phyloP scores from a whole-genome alignment of 106 monocot species.

The Narthecium ossifragum region DNA sequence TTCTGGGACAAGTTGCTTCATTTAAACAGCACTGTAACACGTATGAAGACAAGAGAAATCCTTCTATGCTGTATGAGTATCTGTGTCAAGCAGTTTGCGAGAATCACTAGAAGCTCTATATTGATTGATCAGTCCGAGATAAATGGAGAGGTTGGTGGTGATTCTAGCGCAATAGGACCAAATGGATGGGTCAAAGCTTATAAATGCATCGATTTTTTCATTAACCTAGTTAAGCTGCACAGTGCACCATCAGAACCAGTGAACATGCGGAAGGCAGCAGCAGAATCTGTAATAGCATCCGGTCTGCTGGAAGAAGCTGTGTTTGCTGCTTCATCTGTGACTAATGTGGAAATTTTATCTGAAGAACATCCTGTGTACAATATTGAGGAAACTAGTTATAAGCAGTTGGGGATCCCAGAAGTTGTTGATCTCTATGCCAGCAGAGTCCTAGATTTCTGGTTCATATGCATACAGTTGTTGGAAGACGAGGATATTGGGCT shows the following conservation, averaged over 20 bases:
- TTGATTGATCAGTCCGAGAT: constrained; percentile 9
- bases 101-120: constrained; percentile 16
- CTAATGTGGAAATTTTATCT: constrained; percentile 17
- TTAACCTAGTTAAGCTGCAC: constrained; percentile 46
- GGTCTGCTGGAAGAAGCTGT: constrained; percentile 55
- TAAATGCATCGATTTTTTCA: constrained; percentile 36
- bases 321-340: constrained; percentile 32
- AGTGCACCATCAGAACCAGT: constrained; percentile 74
- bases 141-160: constrained; percentile 5
- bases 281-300: constrained; percentile 72
- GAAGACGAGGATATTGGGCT: constrained; percentile 80
- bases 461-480: constrained; percentile 62
- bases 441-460: constrained; percentile 76
- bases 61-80: constrained; percentile 83
- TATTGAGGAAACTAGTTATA: constrained; percentile 9
- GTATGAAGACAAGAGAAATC: constrained; percentile 59
- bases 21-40: constrained; percentile 38
- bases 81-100: constrained; percentile 54
- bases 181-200: constrained; percentile 21
- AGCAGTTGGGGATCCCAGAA: constrained; percentile 5
- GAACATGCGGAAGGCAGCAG: constrained; percentile 77
- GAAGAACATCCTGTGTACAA: constrained; percentile 3
- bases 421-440: constrained; percentile 33
- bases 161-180: neutral
- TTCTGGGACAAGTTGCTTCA: constrained; percentile 83